A percentile compares a stretch with the other conserved stretches of the same genome.
Evolutionary conservation across 2,329 filamentous ascomycete genomes (phyloP).

Genomic region (Stylonectria norvegica): DNA sequence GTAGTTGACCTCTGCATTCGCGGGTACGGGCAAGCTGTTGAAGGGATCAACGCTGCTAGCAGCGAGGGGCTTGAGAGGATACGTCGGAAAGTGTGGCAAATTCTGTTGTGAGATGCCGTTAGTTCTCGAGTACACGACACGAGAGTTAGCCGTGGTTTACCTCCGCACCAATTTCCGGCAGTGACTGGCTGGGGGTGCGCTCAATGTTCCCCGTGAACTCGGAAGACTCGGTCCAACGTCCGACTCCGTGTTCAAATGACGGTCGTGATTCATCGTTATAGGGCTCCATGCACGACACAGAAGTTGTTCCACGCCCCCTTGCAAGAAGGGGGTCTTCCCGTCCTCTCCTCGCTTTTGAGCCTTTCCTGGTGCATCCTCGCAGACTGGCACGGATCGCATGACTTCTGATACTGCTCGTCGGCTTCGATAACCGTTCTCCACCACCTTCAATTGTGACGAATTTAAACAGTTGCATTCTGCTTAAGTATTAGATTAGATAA

Average conservation of each 20-base stretch:
- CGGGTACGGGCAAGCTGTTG: constrained; percentile 1
- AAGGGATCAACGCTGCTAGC: constrained; percentile 1
- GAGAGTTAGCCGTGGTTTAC: not conserved
- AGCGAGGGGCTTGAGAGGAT: not conserved
- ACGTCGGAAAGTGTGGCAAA: not conserved
- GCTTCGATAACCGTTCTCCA: not conserved
- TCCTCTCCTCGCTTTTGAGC: not conserved
- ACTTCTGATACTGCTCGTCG: not conserved
- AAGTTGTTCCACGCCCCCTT: not conserved
- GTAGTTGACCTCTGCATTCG: constrained; percentile 2
- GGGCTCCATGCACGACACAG: not conserved
- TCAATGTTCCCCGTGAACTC: too few species aligned
- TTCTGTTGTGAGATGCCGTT: not conserved
- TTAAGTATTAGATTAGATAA: too few species aligned
- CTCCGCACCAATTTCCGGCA: not conserved
- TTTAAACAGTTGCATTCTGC: constrained; percentile 5
- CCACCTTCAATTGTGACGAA: constrained; percentile 3
- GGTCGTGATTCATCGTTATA: too few species aligned
- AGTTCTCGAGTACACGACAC: not conserved
- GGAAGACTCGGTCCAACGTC: too few species aligned
- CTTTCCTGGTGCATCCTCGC: not conserved
- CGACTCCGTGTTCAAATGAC: too few species aligned
- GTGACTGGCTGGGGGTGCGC: too few species aligned
- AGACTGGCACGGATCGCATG: constrained; percentile 5
- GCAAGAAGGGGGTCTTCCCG: not conserved